Conservation (phyloP, 805 yeast genomes). For the Saccharomyces paradoxus region DNA sequence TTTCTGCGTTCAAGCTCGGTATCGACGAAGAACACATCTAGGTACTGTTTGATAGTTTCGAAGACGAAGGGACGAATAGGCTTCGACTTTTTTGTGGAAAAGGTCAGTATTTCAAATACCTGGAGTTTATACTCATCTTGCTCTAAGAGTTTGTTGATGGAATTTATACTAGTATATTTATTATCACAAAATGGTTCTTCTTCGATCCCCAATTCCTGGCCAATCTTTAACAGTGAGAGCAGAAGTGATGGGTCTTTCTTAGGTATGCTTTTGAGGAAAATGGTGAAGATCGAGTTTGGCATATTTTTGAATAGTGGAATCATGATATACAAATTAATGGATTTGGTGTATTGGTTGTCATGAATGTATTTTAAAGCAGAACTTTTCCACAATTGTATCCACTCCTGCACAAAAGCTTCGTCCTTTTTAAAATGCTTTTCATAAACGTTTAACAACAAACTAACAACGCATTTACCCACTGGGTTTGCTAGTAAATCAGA, state of each 20-base stretch:
- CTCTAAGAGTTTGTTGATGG: slow-evolving; percentile 36
- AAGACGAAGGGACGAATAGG: slow-evolving; percentile 43
- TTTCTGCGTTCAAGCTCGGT: slow-evolving; percentile 61
- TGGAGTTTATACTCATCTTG: slow-evolving; percentile 41
- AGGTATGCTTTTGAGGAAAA: slow-evolving; percentile 29
- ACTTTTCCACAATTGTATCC: slow-evolving; percentile 48
- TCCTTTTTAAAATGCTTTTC: slow-evolving; percentile 20
- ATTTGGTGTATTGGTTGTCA: slow-evolving; percentile 31
- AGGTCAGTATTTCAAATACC: slow-evolving; percentile 52
- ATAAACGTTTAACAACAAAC: slow-evolving; percentile 33
- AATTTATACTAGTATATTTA: slow-evolving; percentile 28
- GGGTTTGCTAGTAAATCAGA: slow-evolving; percentile 59
- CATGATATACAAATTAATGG: slow-evolving; percentile 51
- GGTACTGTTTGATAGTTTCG: slow-evolving; percentile 35
- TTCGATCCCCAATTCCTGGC: slow-evolving; percentile 49
- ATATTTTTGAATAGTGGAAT: slow-evolving; percentile 50
- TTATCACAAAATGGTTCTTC: slow-evolving; percentile 41
- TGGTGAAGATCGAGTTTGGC: slow-evolving; percentile 37
- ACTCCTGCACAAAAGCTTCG: slow-evolving; percentile 17
- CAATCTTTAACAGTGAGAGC: slow-evolving; percentile 52
- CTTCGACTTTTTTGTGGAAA: slow-evolving; percentile 53
- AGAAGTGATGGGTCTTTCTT: slow-evolving; percentile 32
- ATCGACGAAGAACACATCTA: slow-evolving; percentile 53
- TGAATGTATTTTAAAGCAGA: slow-evolving; percentile 33
- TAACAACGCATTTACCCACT: slow-evolving; percentile 48